Evolutionary conservation across 768 basidiomycete species (phyloP), one percentile per base, ranked within the genome.

Genomic region (Pulveroboletus ravenelii): DNA sequence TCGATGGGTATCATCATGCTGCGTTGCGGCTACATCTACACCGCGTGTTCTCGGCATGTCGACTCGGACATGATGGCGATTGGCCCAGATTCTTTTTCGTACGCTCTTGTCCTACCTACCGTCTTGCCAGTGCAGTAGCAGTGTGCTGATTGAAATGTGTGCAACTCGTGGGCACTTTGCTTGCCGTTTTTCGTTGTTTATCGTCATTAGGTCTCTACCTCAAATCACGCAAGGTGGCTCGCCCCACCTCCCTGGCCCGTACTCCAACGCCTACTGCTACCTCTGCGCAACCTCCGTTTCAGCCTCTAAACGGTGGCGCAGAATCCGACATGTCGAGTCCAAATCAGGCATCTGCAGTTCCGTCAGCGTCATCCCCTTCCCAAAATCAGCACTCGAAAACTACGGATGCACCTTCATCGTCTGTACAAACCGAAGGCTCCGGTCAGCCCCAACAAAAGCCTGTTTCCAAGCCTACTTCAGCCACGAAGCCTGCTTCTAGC

Each of bases 171-270:
- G 53, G 62, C 59, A 60, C 62, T 61, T 61, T 61, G 57, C 59
- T 61, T 66, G 49, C 59, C 60, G 54, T 65, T 63, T 58, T 55
- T 67, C 57, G 66, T 58, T 64, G 61, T 62, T 64, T 64, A 63
- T 65, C 54, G 59, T 50, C 61, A 45, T 36, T 76, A 90, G 88
- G 87, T 60, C 85, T 89, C 64, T 90, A 90, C 76, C 84, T 85
- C 77, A 91, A 89, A 78, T 81, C 84, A 56, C 81, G 84, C 68
- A 81, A 82, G 69, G 84, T 83, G 70, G 80, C 84, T 60, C 84
- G 86, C 53, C 87, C 86, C 50, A 71, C 81, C 45, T 78, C 78
- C 50, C 76, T 85, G 52, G 78, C 72, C 23, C 73, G 68, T 48
- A 59, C 69, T 50, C 70, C 69, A 58, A 69, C 65, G 34, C 65